Percentiles rank a stretch among this genome's conserved stretches.
Conservation (phyloP, 306 rosid genomes). For the Medicago ruthenica region DNA sequence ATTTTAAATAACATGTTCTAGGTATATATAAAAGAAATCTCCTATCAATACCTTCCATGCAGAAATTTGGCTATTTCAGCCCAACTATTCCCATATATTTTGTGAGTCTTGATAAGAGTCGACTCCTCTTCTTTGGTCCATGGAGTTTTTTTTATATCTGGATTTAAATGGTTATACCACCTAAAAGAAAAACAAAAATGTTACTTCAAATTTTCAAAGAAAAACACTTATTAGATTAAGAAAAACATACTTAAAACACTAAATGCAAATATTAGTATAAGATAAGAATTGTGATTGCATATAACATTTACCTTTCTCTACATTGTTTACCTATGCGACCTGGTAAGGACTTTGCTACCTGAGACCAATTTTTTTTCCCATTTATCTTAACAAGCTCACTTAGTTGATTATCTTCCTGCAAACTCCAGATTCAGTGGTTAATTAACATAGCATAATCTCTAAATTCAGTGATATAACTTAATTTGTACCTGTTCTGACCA, state of each 20-base stretch:
- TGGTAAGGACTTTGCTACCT: slow-evolving; percentile 52
- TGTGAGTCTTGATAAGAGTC: slow-evolving; percentile 45
- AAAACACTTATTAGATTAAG: no score
- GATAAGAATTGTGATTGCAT: neutral
- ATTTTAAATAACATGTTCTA: neutral
- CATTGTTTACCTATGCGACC: slow-evolving; percentile 72
- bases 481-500: slow-evolving; percentile 57
- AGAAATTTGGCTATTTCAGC: slow-evolving; percentile 59
- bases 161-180: slow-evolving; percentile 66
- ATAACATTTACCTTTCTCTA: slow-evolving; percentile 51
- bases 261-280: neutral
- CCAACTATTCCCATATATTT: slow-evolving; percentile 57
- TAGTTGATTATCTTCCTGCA: slow-evolving; percentile 54
- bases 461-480: neutral
- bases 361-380: slow-evolving; percentile 55
- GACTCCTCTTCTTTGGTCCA: slow-evolving; percentile 59
- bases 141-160: slow-evolving; percentile 53
- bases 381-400: slow-evolving; percentile 42
- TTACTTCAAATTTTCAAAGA: neutral
- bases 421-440: slow-evolving; percentile 6
- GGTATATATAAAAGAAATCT: neutral
- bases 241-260: neutral
- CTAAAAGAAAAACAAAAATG: neutral
- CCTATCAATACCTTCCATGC: slow-evolving; percentile 52
- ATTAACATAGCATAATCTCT: neutral